These are phyloP conservation scores for Triticum turgidum DNA, from an alignment of 176 grass and related monocot genomes.

Conservation along the genomic window DNA sequence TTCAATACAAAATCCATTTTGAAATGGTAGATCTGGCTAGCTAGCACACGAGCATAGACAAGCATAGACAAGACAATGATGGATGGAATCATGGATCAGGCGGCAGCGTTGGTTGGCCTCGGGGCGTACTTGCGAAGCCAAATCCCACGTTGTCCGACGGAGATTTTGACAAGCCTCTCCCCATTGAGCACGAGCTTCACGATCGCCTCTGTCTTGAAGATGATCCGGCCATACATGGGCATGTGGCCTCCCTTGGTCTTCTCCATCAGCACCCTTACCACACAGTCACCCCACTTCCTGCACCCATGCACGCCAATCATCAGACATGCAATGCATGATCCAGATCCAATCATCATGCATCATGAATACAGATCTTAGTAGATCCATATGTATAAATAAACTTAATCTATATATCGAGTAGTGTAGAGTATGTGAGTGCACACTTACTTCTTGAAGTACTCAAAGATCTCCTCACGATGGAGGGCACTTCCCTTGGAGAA, in stretches of 20 bases:
- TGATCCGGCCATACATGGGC: conserved; percentile 38
- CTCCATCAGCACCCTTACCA: conserved; percentile 41
- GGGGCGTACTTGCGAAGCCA: conserved; percentile 44
- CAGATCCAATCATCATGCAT: not conserved
- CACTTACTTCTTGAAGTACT: conserved; percentile 60
- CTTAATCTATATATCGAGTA: too few relatives aligned
- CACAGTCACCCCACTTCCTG: conserved; percentile 39
- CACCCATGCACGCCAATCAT: not conserved
- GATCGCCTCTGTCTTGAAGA: conserved; percentile 28
- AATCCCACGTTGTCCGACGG: conserved; percentile 17
- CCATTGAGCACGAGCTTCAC: conserved; percentile 43
- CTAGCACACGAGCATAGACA: too few relatives aligned
- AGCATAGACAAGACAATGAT: too few relatives aligned
- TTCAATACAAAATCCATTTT: too few relatives aligned
- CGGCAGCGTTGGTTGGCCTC: not conserved
- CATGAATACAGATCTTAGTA: too few relatives aligned
- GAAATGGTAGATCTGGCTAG: not conserved
- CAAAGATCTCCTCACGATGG: conserved; percentile 40
- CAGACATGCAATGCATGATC: not conserved
- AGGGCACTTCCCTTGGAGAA: conserved; percentile 42
- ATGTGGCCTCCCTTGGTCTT: not conserved
- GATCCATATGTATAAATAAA: too few relatives aligned
- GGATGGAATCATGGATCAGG: not conserved
- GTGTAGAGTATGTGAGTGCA: not conserved
- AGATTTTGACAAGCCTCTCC: not conserved